These are phyloP conservation scores for Pyricularia pennisetigena DNA, from an alignment of 2,329 filamentous ascomycete species.

Conservation along the genomic window DNA sequence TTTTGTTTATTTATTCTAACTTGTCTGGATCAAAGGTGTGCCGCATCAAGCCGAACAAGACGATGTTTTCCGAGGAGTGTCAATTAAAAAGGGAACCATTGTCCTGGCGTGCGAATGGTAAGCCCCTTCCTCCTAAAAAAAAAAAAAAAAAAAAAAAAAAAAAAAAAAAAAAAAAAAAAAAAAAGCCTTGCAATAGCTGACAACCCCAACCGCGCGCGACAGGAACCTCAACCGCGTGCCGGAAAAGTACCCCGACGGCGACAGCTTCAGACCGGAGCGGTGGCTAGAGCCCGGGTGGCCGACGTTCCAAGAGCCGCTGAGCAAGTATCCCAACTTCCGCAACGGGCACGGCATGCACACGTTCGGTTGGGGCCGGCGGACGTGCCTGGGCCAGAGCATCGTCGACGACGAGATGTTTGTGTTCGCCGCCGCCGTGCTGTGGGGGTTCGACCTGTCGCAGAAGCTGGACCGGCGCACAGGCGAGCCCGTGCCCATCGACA, in stretches of 20 bases:
- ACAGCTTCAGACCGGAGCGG: constrained; percentile 50
- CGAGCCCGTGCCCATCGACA: constrained; percentile 31
- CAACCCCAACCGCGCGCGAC: background rate
- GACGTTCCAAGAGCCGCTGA: constrained; percentile 55
- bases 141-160: too few species aligned
- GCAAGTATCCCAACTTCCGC: constrained; percentile 51
- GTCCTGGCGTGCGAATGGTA: constrained; percentile 41
- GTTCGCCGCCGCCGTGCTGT: constrained; percentile 34
- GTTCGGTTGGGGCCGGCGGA: constrained; percentile 54
- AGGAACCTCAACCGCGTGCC: constrained; percentile 50
- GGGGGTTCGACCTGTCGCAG: constrained; percentile 34
- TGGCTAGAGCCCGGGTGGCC: constrained; percentile 55
- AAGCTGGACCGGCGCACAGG: constrained; percentile 32
- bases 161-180: too few species aligned
- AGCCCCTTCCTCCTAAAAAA: constrained; percentile 10
- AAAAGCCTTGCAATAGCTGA: background rate
- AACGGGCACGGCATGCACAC: constrained; percentile 48
- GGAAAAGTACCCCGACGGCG: constrained; percentile 51
- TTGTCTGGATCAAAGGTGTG: constrained; percentile 24
- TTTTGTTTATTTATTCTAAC: background rate
- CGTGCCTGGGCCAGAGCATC: constrained; percentile 52
- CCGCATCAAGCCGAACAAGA: constrained; percentile 38
- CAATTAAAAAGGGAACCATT: constrained; percentile 36
- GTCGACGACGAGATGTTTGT: constrained; percentile 50
- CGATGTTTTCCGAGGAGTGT: constrained; percentile 34